Base-by-base conservation (phyloP, 106 monocot genomes). In the Dendrobium catenatum region DNA sequence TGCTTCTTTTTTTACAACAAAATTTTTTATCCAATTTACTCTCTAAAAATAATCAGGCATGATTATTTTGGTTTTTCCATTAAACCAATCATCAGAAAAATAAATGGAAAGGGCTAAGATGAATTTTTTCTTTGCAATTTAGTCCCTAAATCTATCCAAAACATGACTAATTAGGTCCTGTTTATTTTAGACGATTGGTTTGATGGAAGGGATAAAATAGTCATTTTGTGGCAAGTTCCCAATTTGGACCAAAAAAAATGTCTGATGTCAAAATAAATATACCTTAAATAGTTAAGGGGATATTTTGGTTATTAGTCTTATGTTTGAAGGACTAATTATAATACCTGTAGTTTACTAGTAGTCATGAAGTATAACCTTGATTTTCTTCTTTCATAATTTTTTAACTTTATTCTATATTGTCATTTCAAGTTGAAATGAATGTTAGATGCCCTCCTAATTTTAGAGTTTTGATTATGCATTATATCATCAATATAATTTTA, bases 361-460 rank as follows among this genome's bases (percentile, higher is more conserved):
- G 6, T 26, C 22, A 66, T 66, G 66, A 66, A 66, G 9, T 9
- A 68, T 68, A 29, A 4, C 6, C 67, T 68, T 26, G 22, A 68
- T 26, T 68, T 27, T 58, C 58, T 58, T 58, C 58, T 58, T 58
- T 5, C 18, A 0, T n/a, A 19, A 58, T 17, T 58, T n/a, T 58
- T 58, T 6, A n/a, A n/a, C 5, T 58, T 5, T 26, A 68, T 24
- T 68, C 5, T 68, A 27, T 29, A 2, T 5, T n/a, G 26, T 68
- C 67, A 68, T 68, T 24, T 68, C 16, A 68, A 68, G 27, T 68
- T 68, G 26, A 68, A 68, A 68, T 68, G 9, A 68, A 68, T 27
- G 26, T 24, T 68, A 58, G 26, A 29, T 67, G 67, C 67, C 67
- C 27, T 46, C 67, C 5, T 67, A 26, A 67, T 67, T 22, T 67